Evolutionary conservation across 2,329 filamentous ascomycete species (phyloP).

Genomic region (Epichloe sp.): DNA sequence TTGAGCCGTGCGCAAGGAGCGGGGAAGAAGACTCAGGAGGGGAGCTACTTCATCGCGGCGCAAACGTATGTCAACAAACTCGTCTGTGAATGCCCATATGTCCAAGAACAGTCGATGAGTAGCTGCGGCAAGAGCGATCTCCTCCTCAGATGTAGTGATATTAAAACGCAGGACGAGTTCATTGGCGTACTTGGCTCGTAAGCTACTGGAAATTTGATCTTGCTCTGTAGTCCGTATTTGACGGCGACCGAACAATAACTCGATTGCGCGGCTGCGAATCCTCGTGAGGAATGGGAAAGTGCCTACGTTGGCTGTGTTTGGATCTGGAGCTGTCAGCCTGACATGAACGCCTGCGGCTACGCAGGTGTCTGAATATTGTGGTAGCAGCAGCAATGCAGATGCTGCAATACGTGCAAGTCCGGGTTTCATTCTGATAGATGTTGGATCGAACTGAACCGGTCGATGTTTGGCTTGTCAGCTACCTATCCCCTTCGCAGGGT

Average conservation of each 20-base stretch:
- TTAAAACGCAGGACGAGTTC: slow-evolving; percentile 88
- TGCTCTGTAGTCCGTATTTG: slow-evolving; percentile 17
- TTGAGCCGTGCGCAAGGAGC: slow-evolving; percentile 55
- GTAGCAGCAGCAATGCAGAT: not conserved
- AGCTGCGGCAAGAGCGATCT: slow-evolving; percentile 57
- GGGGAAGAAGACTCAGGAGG: slow-evolving; percentile 64
- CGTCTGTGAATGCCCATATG: slow-evolving; percentile 72
- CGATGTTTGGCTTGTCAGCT: no score
- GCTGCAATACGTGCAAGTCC: not conserved
- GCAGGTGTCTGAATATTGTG: not conserved
- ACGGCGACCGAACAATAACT: slow-evolving; percentile 36
- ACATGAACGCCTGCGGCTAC: not conserved
- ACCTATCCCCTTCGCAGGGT: no score
- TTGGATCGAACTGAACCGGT: not conserved
- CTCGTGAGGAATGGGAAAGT: slow-evolving; percentile 36
- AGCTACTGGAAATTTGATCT: slow-evolving; percentile 16
- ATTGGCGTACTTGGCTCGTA: slow-evolving; percentile 48
- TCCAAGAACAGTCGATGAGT: slow-evolving; percentile 69
- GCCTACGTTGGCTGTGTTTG: slow-evolving; percentile 8
- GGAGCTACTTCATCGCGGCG: slow-evolving; percentile 64
- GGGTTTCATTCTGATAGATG: slow-evolving; percentile 1
- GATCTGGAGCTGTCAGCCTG: not conserved
- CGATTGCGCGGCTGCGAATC: slow-evolving; percentile 36
- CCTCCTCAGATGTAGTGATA: slow-evolving; percentile 55
- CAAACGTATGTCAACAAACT: slow-evolving; percentile 76